Evolutionary conservation across 495 filamentous ascomycete genomes (phyloP).

Genomic region (Podospora comata): DNA sequence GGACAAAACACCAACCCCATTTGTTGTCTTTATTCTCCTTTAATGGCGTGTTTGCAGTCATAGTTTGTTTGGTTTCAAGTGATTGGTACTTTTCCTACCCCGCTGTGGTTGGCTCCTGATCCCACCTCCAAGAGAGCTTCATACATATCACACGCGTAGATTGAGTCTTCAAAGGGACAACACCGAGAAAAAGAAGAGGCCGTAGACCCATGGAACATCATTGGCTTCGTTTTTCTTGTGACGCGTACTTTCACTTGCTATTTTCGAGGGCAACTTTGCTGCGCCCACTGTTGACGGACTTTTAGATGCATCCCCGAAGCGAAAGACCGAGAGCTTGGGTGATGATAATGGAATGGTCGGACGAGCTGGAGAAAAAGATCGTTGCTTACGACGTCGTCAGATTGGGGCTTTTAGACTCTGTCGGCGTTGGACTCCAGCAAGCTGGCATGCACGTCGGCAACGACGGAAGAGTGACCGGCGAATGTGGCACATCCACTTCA

Average conservation of each 20-base stretch:
- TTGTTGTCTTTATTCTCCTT: background rate
- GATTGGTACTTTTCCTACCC: background rate
- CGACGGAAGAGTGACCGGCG: constrained; percentile 4
- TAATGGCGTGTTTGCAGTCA: background rate
- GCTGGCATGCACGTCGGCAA: constrained; percentile 2
- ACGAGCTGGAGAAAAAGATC: background rate
- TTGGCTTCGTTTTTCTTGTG: background rate
- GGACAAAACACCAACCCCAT: background rate
- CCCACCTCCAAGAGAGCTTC: background rate
- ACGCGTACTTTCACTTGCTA: background rate
- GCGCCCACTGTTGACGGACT: background rate
- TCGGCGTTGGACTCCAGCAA: background rate
- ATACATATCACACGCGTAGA: background rate
- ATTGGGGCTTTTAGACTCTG: background rate
- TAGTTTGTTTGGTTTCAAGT: background rate
- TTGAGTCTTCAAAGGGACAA: background rate
- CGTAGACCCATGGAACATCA: too few relatives aligned
- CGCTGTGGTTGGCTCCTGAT: background rate
- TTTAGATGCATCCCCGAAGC: background rate
- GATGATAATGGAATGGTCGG: background rate
- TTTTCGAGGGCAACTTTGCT: background rate
- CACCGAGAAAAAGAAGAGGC: background rate
- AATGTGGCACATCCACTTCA: background rate
- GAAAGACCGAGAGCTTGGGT: background rate
- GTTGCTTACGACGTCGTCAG: background rate